A percentile compares a stretch with the other conserved stretches of the same genome.
Conservation (phyloP, 1,139 yeast species). For the Cylindricascospora bacillispora region DNA sequence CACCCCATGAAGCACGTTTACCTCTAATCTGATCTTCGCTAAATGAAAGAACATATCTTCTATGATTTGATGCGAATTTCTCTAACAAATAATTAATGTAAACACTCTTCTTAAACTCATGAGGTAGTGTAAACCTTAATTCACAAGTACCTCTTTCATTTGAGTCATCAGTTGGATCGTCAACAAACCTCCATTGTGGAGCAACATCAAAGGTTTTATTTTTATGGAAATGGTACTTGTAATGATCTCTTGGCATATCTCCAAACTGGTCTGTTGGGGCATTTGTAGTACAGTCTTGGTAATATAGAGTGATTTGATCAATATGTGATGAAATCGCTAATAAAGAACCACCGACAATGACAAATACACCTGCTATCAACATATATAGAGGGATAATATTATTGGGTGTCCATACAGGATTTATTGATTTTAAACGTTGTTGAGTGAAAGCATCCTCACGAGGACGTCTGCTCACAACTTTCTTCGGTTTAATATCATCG, state of each 20-base stretch:
- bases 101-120: conserved; percentile 61
- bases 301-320: conserved; percentile 71
- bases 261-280: conserved; percentile 45
- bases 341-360: conserved; percentile 88
- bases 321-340: conserved; percentile 66
- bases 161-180: conserved; percentile 34
- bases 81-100: conserved; percentile 71
- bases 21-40: conserved; percentile 88
- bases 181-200: conserved; percentile 58
- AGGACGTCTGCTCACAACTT: conserved; percentile 43
- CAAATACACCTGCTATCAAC: conserved; percentile 65
- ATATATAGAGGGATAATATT: conserved; percentile 77
- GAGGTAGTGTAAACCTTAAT: conserved; percentile 69
- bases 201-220: conserved; percentile 23
- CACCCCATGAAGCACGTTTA: conserved; percentile 20
- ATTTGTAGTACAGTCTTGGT: conserved; percentile 53
- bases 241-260: conserved; percentile 50
- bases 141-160: conserved; percentile 51
- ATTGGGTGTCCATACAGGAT: conserved; percentile 82
- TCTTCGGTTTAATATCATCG: conserved; percentile 22
- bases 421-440: conserved; percentile 42
- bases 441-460: conserved; percentile 60
- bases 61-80: conserved; percentile 83
- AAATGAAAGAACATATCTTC: conserved; percentile 82
- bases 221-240: conserved; percentile 40